These are phyloP conservation scores for Pezicula neosporulosa DNA, from an alignment of 2,329 filamentous ascomycete species.

Conservation along the genomic window DNA sequence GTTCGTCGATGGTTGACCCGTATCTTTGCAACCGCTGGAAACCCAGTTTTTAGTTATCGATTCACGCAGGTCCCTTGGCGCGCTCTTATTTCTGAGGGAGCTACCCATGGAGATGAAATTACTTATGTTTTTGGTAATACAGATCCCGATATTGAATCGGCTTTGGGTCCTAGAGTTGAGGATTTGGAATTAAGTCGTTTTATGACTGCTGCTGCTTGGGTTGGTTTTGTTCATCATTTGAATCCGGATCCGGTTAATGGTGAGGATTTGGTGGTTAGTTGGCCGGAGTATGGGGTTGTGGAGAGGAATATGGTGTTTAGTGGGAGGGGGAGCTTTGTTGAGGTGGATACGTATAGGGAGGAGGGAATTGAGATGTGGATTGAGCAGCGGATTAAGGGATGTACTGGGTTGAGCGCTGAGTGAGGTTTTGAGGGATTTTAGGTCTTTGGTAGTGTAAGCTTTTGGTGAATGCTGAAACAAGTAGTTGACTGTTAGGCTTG, in stretches of 20 bases:
- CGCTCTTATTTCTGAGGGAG: slow-evolving; percentile 31
- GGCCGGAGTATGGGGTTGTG: slow-evolving; percentile 1
- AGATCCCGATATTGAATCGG: not conserved
- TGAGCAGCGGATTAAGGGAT: not conserved
- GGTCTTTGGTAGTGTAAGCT: no score
- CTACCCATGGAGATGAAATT: slow-evolving; percentile 29
- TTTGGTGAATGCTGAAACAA: no score
- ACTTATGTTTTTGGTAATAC: slow-evolving; percentile 9
- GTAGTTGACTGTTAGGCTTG: no score
- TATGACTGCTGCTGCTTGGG: slow-evolving; percentile 12
- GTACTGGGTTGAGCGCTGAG: not conserved
- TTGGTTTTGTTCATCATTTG: slow-evolving; percentile 9
- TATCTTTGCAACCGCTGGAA: not conserved
- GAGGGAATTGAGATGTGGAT: not conserved
- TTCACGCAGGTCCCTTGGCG: slow-evolving; percentile 43
- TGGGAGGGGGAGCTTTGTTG: not conserved
- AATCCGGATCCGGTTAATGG: slow-evolving; percentile 8
- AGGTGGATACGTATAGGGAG: slow-evolving; percentile 1
- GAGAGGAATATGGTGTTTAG: slow-evolving; percentile 3
- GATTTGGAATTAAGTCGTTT: slow-evolving; percentile 1
- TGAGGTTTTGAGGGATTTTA: not conserved
- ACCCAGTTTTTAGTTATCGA: slow-evolving; percentile 41
- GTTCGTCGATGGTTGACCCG: not conserved
- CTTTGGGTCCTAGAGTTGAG: not conserved
- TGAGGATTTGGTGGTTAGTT: not conserved